Percentiles rank a stretch among this genome's conserved stretches.
Conservation (phyloP, 1,139 yeast species). For the Magnusiomyces sp. region DNA sequence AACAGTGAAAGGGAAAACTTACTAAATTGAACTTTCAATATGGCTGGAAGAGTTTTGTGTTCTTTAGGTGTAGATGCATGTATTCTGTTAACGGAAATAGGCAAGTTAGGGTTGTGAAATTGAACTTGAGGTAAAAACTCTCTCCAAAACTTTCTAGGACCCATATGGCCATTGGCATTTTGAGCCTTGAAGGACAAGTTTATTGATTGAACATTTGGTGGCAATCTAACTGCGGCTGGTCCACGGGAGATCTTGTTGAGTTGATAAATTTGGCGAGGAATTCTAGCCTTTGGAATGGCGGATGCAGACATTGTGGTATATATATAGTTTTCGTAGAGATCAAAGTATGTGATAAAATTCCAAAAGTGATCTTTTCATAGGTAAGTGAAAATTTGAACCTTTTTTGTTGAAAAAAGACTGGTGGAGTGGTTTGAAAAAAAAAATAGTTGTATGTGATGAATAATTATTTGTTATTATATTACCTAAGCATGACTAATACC, state of each 20-base stretch:
- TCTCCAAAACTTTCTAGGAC: conserved; percentile 56
- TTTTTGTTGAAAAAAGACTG: background rate
- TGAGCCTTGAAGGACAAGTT: conserved; percentile 40
- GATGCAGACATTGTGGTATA: background rate
- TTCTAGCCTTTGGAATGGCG: conserved; percentile 19
- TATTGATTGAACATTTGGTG: conserved; percentile 31
- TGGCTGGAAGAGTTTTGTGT: conserved; percentile 39
- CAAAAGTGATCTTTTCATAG: background rate
- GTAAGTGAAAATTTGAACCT: background rate
- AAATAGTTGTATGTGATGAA: no score
- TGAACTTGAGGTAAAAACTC: conserved; percentile 64
- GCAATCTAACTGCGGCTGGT: conserved; percentile 39
- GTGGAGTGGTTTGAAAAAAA: no score
- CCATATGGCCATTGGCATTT: conserved; percentile 35
- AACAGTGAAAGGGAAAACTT: background rate
- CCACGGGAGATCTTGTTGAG: conserved; percentile 39
- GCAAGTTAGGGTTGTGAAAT: conserved; percentile 68
- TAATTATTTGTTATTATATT: no score
- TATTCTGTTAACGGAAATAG: conserved; percentile 41
- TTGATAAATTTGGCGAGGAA: conserved; percentile 36
- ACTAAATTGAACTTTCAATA: conserved; percentile 25
- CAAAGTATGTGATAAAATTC: no score
- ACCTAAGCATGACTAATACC: no score
- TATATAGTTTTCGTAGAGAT: no score
- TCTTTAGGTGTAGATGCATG: conserved; percentile 37